Evolutionary conservation across 306 rosid genomes (phyloP).

Genomic region (Pueraria montana): DNA sequence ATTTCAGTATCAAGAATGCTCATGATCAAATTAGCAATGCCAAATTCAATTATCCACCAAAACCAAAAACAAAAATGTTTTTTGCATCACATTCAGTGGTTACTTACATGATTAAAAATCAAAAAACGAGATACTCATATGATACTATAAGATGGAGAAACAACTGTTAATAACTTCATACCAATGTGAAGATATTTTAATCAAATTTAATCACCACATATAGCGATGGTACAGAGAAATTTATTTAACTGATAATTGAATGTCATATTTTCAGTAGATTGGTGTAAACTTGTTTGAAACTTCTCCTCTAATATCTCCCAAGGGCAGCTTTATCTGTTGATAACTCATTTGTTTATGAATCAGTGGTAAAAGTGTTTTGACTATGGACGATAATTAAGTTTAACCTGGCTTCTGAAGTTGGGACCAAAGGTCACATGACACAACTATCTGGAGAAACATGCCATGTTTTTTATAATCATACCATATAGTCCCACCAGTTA

Average conservation of each 20-base stretch:
- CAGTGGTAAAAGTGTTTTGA: not conserved
- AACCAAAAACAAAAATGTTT: not conserved
- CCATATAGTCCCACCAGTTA: conserved; percentile 19
- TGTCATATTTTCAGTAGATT: conserved; percentile 11
- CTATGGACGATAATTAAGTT: not conserved
- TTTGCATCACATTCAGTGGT: conserved; percentile 20
- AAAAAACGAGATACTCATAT: not conserved
- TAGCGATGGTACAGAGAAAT: conserved; percentile 6
- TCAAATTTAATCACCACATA: not conserved
- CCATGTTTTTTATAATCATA: not conserved
- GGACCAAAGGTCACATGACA: conserved; percentile 2
- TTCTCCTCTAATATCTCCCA: not conserved
- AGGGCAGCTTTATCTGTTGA: conserved; percentile 13
- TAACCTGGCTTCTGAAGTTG: not conserved
- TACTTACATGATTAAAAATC: conserved; percentile 8
- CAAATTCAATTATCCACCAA: not conserved
- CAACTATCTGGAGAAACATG: not conserved
- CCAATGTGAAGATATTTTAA: conserved; percentile 11
- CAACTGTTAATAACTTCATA: not conserved
- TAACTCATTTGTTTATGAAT: not conserved
- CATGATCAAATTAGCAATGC: conserved; percentile 29
- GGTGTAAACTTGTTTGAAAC: not conserved
- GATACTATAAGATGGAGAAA: not conserved
- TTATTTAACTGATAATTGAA: conserved; percentile 18
- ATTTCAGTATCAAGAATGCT: conserved; percentile 5